These are phyloP conservation scores for Nemania sp. DNA, from an alignment of 2,329 filamentous ascomycete species.

Conservation along the genomic window DNA sequence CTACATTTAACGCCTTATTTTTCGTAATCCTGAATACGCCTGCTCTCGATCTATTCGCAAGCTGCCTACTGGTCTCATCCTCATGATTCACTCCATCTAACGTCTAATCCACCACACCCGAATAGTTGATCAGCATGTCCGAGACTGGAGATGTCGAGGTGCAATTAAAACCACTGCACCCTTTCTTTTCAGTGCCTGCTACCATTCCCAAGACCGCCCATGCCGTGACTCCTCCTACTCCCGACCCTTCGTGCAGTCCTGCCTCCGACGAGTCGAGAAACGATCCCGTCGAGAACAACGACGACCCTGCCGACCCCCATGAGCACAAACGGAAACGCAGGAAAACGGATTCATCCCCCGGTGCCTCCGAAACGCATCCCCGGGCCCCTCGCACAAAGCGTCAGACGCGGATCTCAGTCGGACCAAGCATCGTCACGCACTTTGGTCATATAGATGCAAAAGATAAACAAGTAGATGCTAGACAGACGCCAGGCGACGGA, in stretches of 20 bases:
- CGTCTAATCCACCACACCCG: not conserved
- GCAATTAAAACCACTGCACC: constrained; percentile 62
- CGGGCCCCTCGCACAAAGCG: constrained; percentile 34
- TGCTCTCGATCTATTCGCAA: not conserved
- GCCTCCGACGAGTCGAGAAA: constrained; percentile 41
- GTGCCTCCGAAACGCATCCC: constrained; percentile 31
- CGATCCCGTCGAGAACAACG: constrained; percentile 31
- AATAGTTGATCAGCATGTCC: constrained; percentile 57
- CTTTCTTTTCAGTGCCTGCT: constrained; percentile 61
- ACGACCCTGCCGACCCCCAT: constrained; percentile 44
- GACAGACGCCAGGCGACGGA: constrained; percentile 21
- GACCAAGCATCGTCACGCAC: constrained; percentile 38
- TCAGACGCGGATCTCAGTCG: constrained; percentile 34
- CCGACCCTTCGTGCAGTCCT: constrained; percentile 51
- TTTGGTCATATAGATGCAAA: constrained; percentile 32
- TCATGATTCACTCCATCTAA: constrained; percentile 19
- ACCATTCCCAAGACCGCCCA: constrained; percentile 33
- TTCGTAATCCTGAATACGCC: not conserved
- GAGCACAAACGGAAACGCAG: constrained; percentile 57
- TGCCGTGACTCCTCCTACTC: constrained; percentile 46
- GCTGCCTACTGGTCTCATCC: not conserved
- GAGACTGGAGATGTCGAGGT: constrained; percentile 53
- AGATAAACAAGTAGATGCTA: not conserved
- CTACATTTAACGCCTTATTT: not conserved
- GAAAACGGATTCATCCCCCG: constrained; percentile 53